A percentile compares a stretch with the other conserved stretches of the same genome.
Evolutionary conservation across 768 basidiomycete species (phyloP).

Genomic region (Termitomyces bulborhizus): DNA sequence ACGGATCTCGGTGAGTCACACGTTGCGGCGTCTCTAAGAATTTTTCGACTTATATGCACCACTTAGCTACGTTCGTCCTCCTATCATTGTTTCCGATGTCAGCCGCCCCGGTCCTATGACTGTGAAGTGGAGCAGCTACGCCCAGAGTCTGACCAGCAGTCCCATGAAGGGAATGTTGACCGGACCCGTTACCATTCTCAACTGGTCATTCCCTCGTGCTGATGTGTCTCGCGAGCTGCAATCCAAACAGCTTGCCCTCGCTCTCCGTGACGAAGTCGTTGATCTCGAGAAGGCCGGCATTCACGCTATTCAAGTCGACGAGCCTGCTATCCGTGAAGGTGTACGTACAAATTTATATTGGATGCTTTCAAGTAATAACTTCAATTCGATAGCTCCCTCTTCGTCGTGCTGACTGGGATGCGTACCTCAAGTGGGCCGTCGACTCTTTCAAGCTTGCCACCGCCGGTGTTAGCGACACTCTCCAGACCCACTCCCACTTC

Average conservation of each 20-base stretch:
- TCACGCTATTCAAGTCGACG: constrained; percentile 97
- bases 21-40: not conserved
- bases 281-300: constrained; percentile 98
- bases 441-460: constrained; percentile 98
- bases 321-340: constrained; percentile 99
- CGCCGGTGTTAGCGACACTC: constrained; percentile 88
- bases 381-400: constrained; percentile 65
- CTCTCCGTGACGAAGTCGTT: constrained; percentile 95
- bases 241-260: constrained; percentile 96
- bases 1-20: constrained; percentile 82
- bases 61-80: constrained; percentile 88
- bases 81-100: constrained; percentile 97
- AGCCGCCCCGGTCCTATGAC: constrained; percentile 92
- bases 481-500: constrained; percentile 99
- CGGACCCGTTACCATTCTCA: constrained; percentile 96
- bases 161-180: constrained; percentile 99
- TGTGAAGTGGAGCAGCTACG: constrained; percentile 94
- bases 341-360: constrained; percentile 34
- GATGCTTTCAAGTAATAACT: constrained; percentile 6
- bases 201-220: constrained; percentile 99
- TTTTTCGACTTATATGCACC: constrained; percentile 2
- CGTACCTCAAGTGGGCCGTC: constrained; percentile 96
- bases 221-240: constrained; percentile 95
- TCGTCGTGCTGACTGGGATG: constrained; percentile 93
- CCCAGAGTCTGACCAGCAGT: constrained; percentile 86